phyloP scores from a whole-genome alignment of 345 rosid genomes.

The Laguncularia racemosa region DNA sequence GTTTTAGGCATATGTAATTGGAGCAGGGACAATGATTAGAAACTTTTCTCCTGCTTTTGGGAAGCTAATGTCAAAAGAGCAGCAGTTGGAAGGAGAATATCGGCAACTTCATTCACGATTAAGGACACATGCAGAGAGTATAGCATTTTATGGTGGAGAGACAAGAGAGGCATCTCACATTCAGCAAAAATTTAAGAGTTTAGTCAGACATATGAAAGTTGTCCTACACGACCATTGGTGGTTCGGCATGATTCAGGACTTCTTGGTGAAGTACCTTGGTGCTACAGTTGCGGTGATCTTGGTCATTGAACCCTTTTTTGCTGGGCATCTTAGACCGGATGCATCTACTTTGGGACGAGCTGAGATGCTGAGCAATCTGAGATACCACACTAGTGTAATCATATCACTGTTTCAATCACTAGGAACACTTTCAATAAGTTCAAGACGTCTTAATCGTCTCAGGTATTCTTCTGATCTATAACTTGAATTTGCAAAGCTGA shows the following conservation, averaged over 20 bases:
- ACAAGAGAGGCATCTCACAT: constrained; percentile 83
- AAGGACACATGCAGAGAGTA: constrained; percentile 98
- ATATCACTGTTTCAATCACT: constrained; percentile 82
- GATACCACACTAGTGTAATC: constrained; percentile 98
- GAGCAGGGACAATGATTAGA: constrained; percentile 81
- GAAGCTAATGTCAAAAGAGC: constrained; percentile 85
- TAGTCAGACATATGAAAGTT: constrained; percentile 58
- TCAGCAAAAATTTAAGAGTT: constrained; percentile 71
- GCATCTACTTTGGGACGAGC: constrained; percentile 92
- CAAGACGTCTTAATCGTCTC: constrained; percentile 88
- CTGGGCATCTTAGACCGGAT: constrained; percentile 87
- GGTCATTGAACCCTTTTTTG: constrained; percentile 94
- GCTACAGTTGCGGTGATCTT: constrained; percentile 92
- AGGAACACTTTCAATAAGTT: constrained; percentile 93
- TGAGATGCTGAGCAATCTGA: constrained; percentile 93
- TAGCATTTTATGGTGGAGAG: constrained; percentile 98
- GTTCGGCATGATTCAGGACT: constrained; percentile 99
- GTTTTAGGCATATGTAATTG: constrained; percentile 79
- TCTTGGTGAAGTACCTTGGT: constrained; percentile 90
- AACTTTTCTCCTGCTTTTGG: constrained; percentile 96
- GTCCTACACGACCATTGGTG: constrained; percentile 98
- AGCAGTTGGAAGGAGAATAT: constrained; percentile 98
- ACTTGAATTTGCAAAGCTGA: neutral
- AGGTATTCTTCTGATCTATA: constrained; percentile 41
- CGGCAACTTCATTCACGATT: constrained; percentile 92